Base-by-base conservation (phyloP, 164 flowering plant genomes). In the Magnolia officinalis region DNA sequence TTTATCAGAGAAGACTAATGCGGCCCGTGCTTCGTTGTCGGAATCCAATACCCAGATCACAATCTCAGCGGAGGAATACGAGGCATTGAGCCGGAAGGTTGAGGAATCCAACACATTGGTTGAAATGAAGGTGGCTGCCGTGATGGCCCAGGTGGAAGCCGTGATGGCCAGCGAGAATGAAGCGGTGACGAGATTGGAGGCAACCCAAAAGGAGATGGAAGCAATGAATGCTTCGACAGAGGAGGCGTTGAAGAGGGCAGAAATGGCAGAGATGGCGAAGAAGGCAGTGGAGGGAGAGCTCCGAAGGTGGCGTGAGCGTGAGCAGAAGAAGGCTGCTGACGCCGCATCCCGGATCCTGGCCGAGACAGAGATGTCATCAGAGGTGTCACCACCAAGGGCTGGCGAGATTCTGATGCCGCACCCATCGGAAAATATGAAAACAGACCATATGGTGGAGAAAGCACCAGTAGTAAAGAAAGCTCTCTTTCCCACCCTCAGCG, bases 121-220 rank as follows among this genome's bases (percentile, higher is more conserved):
- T 20, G 93, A 89, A 74, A 88, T 95, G 97, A 95, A 89, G 82
- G 93, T 95, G 74, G 93, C 86, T 67, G 98, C 99, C 78, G 98
- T 96, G 61, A 72, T 85, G 83, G 99, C 97, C 55, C 95, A 92
- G 78, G 95, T 90, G 70, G 94, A 92, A 77, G 98, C 98, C 76
- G 88, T 94, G 68, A 92, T 85, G 82, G 98, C 97, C 14, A 86
- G 98, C 81, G 95, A 91, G 74, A 84, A 89, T 73, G 99, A 96
- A 79, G 91, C 92, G 4, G 76, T 84, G 3, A 86, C 89, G 86
- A 91, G 82, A 79, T 78, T 92, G 78, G 98, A 89, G 79, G 86
- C 87, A 49, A 83, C 81, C 63, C 82, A 77, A 83, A 89, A 92
- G 80, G 99, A 90, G 79, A 90, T 94, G 6, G 88, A 89, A 20